Conservation (phyloP, 2,329 filamentous ascomycete species). For the Stachybotrys chlorohalonatus region DNA sequence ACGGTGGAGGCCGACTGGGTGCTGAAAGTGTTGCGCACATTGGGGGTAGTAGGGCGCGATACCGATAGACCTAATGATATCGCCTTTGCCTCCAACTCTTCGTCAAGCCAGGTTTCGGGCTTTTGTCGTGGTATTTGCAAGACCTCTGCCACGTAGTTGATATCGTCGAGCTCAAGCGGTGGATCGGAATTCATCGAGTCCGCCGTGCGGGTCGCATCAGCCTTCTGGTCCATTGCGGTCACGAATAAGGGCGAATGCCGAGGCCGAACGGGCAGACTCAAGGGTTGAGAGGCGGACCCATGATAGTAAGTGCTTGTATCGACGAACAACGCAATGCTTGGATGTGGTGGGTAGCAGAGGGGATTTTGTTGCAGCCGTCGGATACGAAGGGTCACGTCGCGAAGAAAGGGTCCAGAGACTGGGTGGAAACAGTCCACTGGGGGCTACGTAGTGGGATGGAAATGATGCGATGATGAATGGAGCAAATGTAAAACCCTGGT, state of each 20-base stretch:
- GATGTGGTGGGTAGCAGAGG: neutral
- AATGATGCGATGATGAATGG: neutral
- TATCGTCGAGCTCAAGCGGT: slow-evolving; percentile 30
- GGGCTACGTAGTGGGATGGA: neutral
- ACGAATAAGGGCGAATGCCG: slow-evolving; percentile 1
- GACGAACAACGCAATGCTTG: neutral
- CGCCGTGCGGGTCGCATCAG: neutral
- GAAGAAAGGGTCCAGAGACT: neutral
- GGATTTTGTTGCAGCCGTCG: neutral
- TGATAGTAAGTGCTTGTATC: neutral
- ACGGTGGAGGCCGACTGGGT: slow-evolving; percentile 33
- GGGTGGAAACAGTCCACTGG: neutral
- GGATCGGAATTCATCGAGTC: neutral
- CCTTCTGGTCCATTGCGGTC: neutral
- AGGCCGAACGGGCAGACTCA: neutral
- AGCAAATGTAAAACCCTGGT: neutral
- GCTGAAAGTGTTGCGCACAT: slow-evolving; percentile 27
- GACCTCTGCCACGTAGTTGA: slow-evolving; percentile 29
- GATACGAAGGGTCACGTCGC: neutral
- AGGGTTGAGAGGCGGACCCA: neutral
- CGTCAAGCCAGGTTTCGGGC: slow-evolving; percentile 30
- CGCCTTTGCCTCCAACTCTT: slow-evolving; percentile 24
- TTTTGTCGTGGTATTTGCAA: slow-evolving; percentile 21
- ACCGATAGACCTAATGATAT: slow-evolving; percentile 24
- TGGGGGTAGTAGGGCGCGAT: slow-evolving; percentile 12